Conservation (phyloP, 2,329 filamentous ascomycete genomes). For the Ascochyta lentis region DNA sequence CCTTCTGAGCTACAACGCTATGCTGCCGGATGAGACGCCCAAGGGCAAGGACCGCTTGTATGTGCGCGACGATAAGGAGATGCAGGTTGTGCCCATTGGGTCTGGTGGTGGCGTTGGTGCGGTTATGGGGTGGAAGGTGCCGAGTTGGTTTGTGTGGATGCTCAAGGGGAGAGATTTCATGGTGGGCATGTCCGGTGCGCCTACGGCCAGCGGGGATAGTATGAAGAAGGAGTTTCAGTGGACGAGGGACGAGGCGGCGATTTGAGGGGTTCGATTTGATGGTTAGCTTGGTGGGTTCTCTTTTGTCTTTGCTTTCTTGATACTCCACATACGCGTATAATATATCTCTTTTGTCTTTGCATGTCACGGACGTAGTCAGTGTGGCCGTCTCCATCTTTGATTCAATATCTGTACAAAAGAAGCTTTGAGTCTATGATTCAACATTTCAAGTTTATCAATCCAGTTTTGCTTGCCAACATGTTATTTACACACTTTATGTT, state of each 20-base stretch:
- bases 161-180: constrained; percentile 53
- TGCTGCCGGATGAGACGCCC: constrained; percentile 26
- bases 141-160: constrained; percentile 48
- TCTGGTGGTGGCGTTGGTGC: constrained; percentile 43
- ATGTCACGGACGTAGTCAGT: neutral
- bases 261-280: constrained; percentile 7
- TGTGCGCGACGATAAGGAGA: constrained; percentile 30
- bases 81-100: constrained; percentile 43
- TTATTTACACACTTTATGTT: neutral
- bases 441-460: neutral
- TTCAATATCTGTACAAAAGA: too few species aligned
- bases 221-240: constrained; percentile 37
- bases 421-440: neutral
- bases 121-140: constrained; percentile 48
- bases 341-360: neutral
- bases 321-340: neutral
- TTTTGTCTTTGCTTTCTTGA: neutral
- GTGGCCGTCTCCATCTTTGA: too few species aligned
- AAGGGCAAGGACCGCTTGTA: constrained; percentile 37
- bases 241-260: constrained; percentile 34
- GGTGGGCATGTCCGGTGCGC: constrained; percentile 25
- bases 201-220: constrained; percentile 23
- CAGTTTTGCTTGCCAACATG: neutral
- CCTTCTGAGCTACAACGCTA: constrained; percentile 42
- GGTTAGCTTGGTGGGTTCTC: neutral